Evolutionary conservation across 2,329 filamentous ascomycete genomes (phyloP).

Genomic region (Pseudogymnoascus sp.): DNA sequence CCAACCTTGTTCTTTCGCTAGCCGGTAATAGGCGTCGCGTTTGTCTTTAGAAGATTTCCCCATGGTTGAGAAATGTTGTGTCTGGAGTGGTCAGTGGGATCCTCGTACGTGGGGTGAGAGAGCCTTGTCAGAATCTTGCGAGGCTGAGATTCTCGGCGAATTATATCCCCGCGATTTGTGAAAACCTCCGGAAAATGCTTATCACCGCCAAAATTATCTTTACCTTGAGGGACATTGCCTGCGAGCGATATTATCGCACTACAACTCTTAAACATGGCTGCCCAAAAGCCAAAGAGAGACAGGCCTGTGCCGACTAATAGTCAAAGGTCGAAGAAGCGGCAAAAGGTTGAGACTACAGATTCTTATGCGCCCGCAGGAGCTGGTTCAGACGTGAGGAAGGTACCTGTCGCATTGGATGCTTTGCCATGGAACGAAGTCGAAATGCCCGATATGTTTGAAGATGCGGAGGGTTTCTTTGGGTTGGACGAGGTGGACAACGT

Average conservation of each 20-base stretch:
- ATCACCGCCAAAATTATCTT: slow-evolving; percentile 7
- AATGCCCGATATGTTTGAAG: slow-evolving; percentile 70
- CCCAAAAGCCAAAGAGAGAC: slow-evolving; percentile 23
- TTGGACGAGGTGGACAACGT: slow-evolving; percentile 89
- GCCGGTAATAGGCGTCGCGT: slow-evolving; percentile 92
- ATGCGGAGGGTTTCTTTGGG: slow-evolving; percentile 89
- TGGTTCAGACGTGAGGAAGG: slow-evolving; percentile 23
- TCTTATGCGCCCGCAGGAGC: slow-evolving; percentile 12
- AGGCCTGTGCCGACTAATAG: slow-evolving; percentile 18
- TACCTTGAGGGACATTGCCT: slow-evolving; percentile 7
- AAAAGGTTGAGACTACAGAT: slow-evolving; percentile 22
- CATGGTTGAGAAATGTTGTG: slow-evolving; percentile 43
- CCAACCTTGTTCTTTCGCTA: slow-evolving; percentile 99
- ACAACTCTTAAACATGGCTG: slow-evolving; percentile 19
- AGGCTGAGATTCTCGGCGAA: slow-evolving; percentile 5
- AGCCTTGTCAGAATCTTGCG: slow-evolving; percentile 8
- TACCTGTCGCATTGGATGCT: slow-evolving; percentile 37
- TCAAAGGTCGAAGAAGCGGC: slow-evolving; percentile 26
- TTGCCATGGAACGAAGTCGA: slow-evolving; percentile 50
- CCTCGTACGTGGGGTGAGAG: slow-evolving; percentile 1
- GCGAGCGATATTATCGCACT: slow-evolving; percentile 3
- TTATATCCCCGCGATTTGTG: slow-evolving; percentile 7
- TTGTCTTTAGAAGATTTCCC: slow-evolving; percentile 99
- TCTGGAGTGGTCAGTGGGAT: background rate
- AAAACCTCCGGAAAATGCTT: slow-evolving; percentile 6